Evolutionary conservation across 2,329 filamentous ascomycete species (phyloP).

Genomic region (Colletotrichum neosansevieriae): DNA sequence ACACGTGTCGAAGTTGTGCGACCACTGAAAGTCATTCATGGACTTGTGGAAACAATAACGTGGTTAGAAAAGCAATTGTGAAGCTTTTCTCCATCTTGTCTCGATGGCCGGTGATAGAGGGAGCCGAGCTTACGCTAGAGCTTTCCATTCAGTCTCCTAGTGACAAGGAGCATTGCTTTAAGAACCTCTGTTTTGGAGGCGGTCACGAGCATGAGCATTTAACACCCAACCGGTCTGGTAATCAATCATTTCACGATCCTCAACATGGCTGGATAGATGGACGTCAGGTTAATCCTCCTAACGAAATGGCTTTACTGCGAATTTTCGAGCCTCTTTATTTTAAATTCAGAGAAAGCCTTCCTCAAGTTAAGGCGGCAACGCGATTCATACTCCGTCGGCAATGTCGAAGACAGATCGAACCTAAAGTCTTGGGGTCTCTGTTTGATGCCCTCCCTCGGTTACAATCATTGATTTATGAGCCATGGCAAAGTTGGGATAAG

Average conservation of each 20-base stretch:
- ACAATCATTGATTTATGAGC: slow-evolving; percentile 49
- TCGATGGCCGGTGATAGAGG: slow-evolving; percentile 42
- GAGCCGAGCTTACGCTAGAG: slow-evolving; percentile 47
- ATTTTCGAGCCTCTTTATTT: slow-evolving; percentile 44
- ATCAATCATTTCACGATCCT: slow-evolving; percentile 43
- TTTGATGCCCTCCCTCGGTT: slow-evolving; percentile 45
- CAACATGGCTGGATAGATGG: slow-evolving; percentile 49
- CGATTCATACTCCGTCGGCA: slow-evolving; percentile 50
- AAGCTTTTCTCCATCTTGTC: slow-evolving; percentile 43
- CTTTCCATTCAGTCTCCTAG: slow-evolving; percentile 50
- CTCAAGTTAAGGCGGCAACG: slow-evolving; percentile 47
- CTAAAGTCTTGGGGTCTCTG: slow-evolving; percentile 38
- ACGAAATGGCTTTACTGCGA: slow-evolving; percentile 41
- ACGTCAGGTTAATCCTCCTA: slow-evolving; percentile 43
- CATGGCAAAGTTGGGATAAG: slow-evolving; percentile 48
- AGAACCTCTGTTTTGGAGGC: slow-evolving; percentile 44
- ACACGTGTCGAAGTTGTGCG: no score
- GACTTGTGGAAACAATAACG: no score
- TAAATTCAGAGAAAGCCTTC: slow-evolving; percentile 38
- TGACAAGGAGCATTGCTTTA: slow-evolving; percentile 51
- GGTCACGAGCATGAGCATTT: slow-evolving; percentile 38
- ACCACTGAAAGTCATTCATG: no score
- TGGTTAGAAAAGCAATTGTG: no score
- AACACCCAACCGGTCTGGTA: slow-evolving; percentile 4
- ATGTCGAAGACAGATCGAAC: slow-evolving; percentile 46